Evolutionary conservation across 306 rosid genomes (phyloP).

Genomic region (Inga leiocalycina): DNA sequence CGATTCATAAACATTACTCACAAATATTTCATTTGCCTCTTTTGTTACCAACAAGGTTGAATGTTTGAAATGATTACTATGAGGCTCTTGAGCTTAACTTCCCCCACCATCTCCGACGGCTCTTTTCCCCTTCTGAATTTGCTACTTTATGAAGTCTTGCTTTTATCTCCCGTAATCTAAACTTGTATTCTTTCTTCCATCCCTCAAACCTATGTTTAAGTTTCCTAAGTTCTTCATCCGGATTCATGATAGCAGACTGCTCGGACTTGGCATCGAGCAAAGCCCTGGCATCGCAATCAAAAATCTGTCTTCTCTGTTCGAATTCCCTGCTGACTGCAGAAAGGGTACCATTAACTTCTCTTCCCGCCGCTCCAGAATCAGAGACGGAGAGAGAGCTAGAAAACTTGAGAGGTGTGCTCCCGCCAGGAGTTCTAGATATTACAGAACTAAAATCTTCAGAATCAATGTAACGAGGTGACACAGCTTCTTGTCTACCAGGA

Average conservation of each 20-base stretch:
- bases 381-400: conserved; percentile 44
- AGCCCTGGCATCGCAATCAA: conserved; percentile 74
- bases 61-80: conserved; percentile 31
- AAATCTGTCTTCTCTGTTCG: conserved; percentile 63
- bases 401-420: conserved; percentile 62
- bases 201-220: conserved; percentile 69
- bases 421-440: conserved; percentile 75
- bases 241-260: conserved; percentile 39
- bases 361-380: conserved; percentile 52
- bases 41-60: conserved; percentile 12
- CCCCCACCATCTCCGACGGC: conserved; percentile 89
- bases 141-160: conserved; percentile 58
- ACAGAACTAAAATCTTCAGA: conserved; percentile 67
- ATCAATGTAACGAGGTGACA: conserved; percentile 57
- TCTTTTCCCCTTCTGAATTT: conserved; percentile 57
- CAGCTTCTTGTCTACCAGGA: conserved; percentile 52
- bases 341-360: conserved; percentile 63
- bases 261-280: conserved; percentile 61
- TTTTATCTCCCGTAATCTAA: conserved; percentile 65
- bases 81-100: conserved; percentile 43
- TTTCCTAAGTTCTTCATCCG: conserved; percentile 70
- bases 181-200: conserved; percentile 95
- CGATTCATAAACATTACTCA: conserved; percentile 21
- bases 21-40: conserved; percentile 32
- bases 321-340: conserved; percentile 73